Conservation (phyloP, 2,329 filamentous ascomycete species). For the Penicillium occitanis region DNA sequence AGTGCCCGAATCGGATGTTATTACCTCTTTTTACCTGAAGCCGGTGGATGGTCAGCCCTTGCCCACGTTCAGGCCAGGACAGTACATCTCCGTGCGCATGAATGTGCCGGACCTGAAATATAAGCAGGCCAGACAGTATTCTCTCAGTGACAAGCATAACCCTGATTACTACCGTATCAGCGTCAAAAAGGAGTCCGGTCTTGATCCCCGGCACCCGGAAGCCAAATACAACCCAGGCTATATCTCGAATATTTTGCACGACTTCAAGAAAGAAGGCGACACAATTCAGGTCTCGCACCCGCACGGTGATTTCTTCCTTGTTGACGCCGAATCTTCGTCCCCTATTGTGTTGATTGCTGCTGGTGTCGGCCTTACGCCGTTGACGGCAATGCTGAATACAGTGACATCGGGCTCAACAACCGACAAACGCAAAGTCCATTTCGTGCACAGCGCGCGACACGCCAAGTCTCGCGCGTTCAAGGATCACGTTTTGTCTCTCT, state of each 20-base stretch:
- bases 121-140: slow-evolving; percentile 70
- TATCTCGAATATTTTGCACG: slow-evolving; percentile 69
- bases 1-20: slow-evolving; percentile 64
- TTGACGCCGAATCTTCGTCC: slow-evolving; percentile 30
- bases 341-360: slow-evolving; percentile 63
- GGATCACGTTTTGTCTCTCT: slow-evolving; percentile 51
- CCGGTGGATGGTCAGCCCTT: slow-evolving; percentile 63
- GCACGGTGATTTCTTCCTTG: slow-evolving; percentile 59
- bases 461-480: slow-evolving; percentile 53
- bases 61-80: slow-evolving; percentile 65
- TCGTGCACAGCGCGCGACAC: slow-evolving; percentile 59
- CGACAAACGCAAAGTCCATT: slow-evolving; percentile 54
- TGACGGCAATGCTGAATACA: slow-evolving; percentile 62
- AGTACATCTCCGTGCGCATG: slow-evolving; percentile 67
- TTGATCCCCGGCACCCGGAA: slow-evolving; percentile 34
- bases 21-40: slow-evolving; percentile 68
- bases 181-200: slow-evolving; percentile 65
- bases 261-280: slow-evolving; percentile 61
- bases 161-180: slow-evolving; percentile 67
- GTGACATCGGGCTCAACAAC: slow-evolving; percentile 44
- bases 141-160: slow-evolving; percentile 64
- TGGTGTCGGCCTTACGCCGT: slow-evolving; percentile 60
- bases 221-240: slow-evolving; percentile 59
- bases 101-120: slow-evolving; percentile 60
- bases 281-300: slow-evolving; percentile 66